Conservation (phyloP, 345 rosid species). For the Cardamine resedifolia region DNA sequence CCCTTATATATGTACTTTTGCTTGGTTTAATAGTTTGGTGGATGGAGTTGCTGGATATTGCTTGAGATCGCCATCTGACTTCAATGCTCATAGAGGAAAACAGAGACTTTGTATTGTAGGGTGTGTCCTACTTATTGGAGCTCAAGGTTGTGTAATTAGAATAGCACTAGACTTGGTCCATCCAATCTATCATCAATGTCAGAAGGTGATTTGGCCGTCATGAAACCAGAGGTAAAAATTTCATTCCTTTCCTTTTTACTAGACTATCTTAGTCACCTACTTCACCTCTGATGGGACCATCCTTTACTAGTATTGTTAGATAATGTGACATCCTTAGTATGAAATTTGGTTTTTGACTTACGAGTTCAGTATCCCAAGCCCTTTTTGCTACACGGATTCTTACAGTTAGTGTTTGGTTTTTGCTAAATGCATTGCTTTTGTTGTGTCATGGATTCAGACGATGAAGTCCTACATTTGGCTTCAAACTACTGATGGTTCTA, state of each 20-base stretch:
- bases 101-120: slow-evolving; percentile 5
- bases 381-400: background rate
- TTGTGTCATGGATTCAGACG: slow-evolving; percentile 37
- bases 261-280: background rate
- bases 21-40: slow-evolving; percentile 32
- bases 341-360: background rate
- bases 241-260: background rate
- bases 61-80: slow-evolving; percentile 22
- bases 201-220: slow-evolving; percentile 64
- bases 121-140: no score
- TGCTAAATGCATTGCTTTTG: slow-evolving; percentile 10
- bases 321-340: background rate
- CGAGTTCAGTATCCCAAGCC: background rate
- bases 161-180: slow-evolving; percentile 18
- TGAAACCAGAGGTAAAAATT: slow-evolving; percentile 67
- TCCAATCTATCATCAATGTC: slow-evolving; percentile 47
- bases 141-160: slow-evolving; percentile 4
- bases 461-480: slow-evolving; percentile 88
- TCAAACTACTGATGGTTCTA: slow-evolving; percentile 82
- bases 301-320: background rate
- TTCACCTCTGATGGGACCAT: background rate
- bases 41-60: slow-evolving; percentile 30
- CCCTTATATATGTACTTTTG: background rate
- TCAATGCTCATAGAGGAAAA: no score
- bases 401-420: background rate